These are phyloP conservation scores for Penicillium lagena DNA, from an alignment of 495 filamentous ascomycete species.

Conservation along the genomic window DNA sequence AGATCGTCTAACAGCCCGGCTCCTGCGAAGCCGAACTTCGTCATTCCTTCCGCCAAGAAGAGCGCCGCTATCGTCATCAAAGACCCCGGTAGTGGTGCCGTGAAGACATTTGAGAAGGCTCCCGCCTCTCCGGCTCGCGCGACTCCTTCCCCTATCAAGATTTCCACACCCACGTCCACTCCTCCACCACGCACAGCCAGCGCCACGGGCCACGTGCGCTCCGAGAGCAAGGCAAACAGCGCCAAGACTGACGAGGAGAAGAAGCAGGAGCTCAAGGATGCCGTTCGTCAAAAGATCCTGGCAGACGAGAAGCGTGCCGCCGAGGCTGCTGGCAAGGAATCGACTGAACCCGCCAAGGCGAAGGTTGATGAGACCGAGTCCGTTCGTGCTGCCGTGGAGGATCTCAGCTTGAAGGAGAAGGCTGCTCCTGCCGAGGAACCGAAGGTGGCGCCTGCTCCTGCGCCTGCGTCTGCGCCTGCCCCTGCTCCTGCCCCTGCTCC, in stretches of 20 bases:
- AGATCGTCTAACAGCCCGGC: conserved; percentile 49
- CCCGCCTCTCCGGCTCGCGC: conserved; percentile 49
- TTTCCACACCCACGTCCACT: conserved; percentile 57
- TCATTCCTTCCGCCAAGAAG: conserved; percentile 53
- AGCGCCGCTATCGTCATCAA: conserved; percentile 67
- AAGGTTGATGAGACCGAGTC: conserved; percentile 35
- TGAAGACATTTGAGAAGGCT: conserved; percentile 53
- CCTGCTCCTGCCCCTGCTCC: conserved; percentile 5
- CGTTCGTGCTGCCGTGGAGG: conserved; percentile 25
- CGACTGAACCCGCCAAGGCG: conserved; percentile 36
- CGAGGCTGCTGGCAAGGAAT: conserved; percentile 42
- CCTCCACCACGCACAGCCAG: conserved; percentile 52
- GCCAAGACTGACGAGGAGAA: conserved; percentile 65
- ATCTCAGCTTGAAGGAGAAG: conserved; percentile 36
- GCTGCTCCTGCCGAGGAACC: conserved; percentile 26
- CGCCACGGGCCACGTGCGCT: conserved; percentile 48
- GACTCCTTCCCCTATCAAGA: conserved; percentile 53
- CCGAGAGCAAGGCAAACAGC: conserved; percentile 46
- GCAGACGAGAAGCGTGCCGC: conserved; percentile 46
- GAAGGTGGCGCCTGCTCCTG: conserved; percentile 11
- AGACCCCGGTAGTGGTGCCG: conserved; percentile 62
- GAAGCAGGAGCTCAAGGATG: conserved; percentile 60
- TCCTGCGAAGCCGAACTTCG: conserved; percentile 41
- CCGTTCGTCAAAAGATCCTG: conserved; percentile 56
- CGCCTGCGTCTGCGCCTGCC: conserved; percentile 3